These are phyloP conservation scores for Trichothecium roseum DNA, from an alignment of 2,329 filamentous ascomycete genomes.

Conservation along the genomic window DNA sequence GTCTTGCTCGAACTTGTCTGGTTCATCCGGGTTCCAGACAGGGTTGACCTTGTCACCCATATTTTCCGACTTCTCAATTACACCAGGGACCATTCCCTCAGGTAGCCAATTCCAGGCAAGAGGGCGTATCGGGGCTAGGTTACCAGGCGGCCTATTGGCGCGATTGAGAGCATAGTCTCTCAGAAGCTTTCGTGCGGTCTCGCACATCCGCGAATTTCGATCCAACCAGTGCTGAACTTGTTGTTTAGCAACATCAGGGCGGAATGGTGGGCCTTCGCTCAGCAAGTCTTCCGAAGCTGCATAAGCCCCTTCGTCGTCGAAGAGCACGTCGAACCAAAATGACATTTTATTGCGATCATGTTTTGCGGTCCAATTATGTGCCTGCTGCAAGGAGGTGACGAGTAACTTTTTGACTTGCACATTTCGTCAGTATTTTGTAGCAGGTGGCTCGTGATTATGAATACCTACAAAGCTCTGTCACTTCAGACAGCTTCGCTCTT, in stretches of 20 bases:
- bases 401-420: constrained; percentile 53
- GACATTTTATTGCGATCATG: constrained; percentile 61
- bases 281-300: constrained; percentile 40
- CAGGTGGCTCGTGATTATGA: neutral
- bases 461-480: constrained; percentile 52
- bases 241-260: constrained; percentile 44
- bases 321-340: constrained; percentile 57
- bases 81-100: constrained; percentile 12
- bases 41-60: constrained; percentile 34
- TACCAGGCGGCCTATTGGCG: constrained; percentile 36
- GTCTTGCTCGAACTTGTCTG: constrained; percentile 50
- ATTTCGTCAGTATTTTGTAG: neutral
- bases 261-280: constrained; percentile 42
- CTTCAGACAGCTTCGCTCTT: constrained; percentile 47
- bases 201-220: constrained; percentile 48
- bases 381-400: constrained; percentile 55
- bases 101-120: constrained; percentile 47
- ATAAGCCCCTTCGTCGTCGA: constrained; percentile 42
- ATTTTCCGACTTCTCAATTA: constrained; percentile 18
- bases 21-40: constrained; percentile 39
- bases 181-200: constrained; percentile 42
- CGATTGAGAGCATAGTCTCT: constrained; percentile 42
- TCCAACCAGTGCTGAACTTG: constrained; percentile 55
- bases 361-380: constrained; percentile 60
- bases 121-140: constrained; percentile 37